Percentiles rank a stretch among this genome's conserved stretches.
Evolutionary conservation across 2,329 filamentous ascomycete species (phyloP).

Genomic region (Chaetomium sp.): DNA sequence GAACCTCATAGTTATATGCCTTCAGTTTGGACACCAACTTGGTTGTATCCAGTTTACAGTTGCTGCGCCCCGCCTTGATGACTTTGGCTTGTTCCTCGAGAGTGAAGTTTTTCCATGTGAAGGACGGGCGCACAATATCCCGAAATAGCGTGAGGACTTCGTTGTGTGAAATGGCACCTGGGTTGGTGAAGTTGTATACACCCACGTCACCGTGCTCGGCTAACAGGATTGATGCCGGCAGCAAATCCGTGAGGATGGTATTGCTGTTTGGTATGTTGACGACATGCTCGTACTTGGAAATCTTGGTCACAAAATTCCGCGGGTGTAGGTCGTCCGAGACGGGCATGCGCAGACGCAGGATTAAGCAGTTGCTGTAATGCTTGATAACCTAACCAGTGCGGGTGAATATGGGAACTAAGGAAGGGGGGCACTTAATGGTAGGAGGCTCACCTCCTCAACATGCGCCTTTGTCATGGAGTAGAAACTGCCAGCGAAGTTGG

Average conservation of each 20-base stretch:
- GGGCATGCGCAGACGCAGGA: conserved; percentile 63
- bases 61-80: conserved; percentile 60
- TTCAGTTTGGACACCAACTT: conserved; percentile 55
- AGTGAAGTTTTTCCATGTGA: conserved; percentile 60
- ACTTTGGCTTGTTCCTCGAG: conserved; percentile 61
- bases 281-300: conserved; percentile 56
- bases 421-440: too few species aligned
- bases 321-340: conserved; percentile 61
- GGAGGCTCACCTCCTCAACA: conserved; percentile 49
- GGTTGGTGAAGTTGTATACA: conserved; percentile 66
- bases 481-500: conserved; percentile 62
- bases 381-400: conserved; percentile 46
- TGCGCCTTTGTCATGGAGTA: conserved; percentile 62
- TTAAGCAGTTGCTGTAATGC: conserved; percentile 53
- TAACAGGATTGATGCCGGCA: conserved; percentile 54
- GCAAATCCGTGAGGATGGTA: conserved; percentile 57
- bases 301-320: conserved; percentile 65
- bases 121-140: conserved; percentile 54
- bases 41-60: conserved; percentile 57
- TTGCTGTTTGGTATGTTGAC: conserved; percentile 65
- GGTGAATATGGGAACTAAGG: too few species aligned
- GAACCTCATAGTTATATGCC: conserved; percentile 52
- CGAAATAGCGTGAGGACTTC: conserved; percentile 58
- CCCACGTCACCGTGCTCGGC: conserved; percentile 56
- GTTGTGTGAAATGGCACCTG: conserved; percentile 64